Evolutionary conservation across 495 filamentous ascomycete genomes (phyloP), one percentile per base, ranked within the genome.

Genomic region (Pseudomonodictys pantanalensis): DNA sequence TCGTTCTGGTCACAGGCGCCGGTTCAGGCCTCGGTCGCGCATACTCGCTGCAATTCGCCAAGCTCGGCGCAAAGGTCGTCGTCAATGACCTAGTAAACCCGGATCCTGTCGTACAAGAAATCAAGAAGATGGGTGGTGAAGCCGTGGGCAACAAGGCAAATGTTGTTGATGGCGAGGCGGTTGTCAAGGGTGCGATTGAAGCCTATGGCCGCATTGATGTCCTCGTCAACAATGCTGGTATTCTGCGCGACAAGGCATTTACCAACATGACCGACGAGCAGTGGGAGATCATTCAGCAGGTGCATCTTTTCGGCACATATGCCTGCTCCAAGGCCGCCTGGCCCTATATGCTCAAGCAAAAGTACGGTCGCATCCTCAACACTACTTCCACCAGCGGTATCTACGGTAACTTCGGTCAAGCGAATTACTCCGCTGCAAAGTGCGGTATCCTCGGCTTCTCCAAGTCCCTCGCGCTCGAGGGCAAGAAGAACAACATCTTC

Each of bases 371-470:
- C 68, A 81, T 98, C 52, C 80, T 98, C 72, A 98, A 98, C 79
- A 98, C 93, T 56, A 90, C 93, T 15, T 95, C 89, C 45, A 96
- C 93, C 33, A 92, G 88, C 70, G 93, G 93, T 75, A 97, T 98
- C 76, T 98, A 98, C 68, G 93, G 93, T 64, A 98, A 96, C 81
- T 98, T 98, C 67, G 93, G 93, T 53, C 93, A 98, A 77, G 91
- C 93, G 67, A 97, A 98, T 78, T 98, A 98, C 73, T 85, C 93
- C 50, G 88, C 92, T 51, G 93, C 95, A 18, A 98, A 98, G 84
- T 82, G 86, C 58, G 95, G 88, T 73, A 98, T 98, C 65, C 85
- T 98, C 26, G 93, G 93, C 52, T 89, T 98, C 77, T 95, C 91
- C 18, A 88, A 92, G 63, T 87, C 95, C 54, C 81, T 98, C 33